These are phyloP conservation scores for Solanum rostratum DNA, from an alignment of 257 asterid genomes.

Conservation along the genomic window DNA sequence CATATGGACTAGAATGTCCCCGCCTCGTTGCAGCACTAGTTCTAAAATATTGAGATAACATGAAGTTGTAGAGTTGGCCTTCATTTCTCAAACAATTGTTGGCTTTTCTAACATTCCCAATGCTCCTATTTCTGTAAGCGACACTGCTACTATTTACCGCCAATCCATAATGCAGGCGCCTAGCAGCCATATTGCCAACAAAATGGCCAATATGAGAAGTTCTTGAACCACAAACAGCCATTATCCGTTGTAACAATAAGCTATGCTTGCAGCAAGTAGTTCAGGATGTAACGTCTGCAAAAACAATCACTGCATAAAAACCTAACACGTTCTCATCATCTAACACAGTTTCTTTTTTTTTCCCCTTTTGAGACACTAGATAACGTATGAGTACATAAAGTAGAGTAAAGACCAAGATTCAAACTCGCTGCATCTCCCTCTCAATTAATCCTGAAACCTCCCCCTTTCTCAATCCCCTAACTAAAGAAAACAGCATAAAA, in stretches of 20 bases:
- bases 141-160: neutral
- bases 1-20: neutral
- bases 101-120: neutral
- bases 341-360: neutral
- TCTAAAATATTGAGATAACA: neutral
- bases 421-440: neutral
- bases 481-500: neutral
- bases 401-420: neutral
- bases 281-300: neutral
- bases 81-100: neutral
- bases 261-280: neutral
- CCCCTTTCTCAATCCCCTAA: neutral
- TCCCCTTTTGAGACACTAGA: neutral
- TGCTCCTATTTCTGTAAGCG: neutral
- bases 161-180: neutral
- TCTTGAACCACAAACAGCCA: neutral
- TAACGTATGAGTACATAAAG: neutral
- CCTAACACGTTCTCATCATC: neutral
- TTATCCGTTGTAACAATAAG: neutral
- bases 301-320: neutral
- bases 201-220: neutral
- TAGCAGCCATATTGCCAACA: neutral
- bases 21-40: neutral
- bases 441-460: neutral
- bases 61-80: neutral